These are phyloP conservation scores for Pseudogymnoascus sp. DNA, from an alignment of 2,329 filamentous ascomycete species.

Conservation along the genomic window DNA sequence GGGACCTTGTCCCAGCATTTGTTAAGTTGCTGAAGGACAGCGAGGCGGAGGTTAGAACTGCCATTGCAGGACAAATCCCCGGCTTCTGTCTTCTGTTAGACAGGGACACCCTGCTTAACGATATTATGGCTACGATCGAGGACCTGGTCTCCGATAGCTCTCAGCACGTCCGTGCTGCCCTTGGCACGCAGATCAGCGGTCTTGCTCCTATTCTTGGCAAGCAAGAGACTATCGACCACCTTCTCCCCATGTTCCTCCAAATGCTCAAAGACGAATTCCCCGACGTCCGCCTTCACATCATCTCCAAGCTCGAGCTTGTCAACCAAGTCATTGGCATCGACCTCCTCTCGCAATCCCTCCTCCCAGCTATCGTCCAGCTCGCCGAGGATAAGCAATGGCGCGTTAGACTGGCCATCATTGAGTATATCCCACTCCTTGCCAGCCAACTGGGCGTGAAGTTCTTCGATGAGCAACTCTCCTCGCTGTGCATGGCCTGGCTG, in stretches of 20 bases:
- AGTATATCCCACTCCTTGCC: constrained; percentile 94
- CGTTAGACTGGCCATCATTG: constrained; percentile 94
- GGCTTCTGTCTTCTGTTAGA: constrained; percentile 92
- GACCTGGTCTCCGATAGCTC: constrained; percentile 93
- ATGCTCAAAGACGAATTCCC: constrained; percentile 99
- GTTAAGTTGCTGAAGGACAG: constrained; percentile 97
- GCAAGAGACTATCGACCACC: constrained; percentile 93
- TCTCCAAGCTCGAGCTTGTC: constrained; percentile 97
- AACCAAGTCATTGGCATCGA: constrained; percentile 99
- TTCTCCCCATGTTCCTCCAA: constrained; percentile 96
- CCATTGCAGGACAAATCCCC: constrained; percentile 94
- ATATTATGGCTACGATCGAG: constrained; percentile 94
- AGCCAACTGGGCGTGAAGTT: constrained; percentile 95
- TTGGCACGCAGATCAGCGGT: constrained; percentile 95
- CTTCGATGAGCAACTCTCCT: constrained; percentile 95
- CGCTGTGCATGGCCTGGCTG: constrained; percentile 96
- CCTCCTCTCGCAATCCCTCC: constrained; percentile 87
- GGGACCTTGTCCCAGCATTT: constrained; percentile 92
- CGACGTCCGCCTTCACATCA: constrained; percentile 96
- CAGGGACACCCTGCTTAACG: constrained; percentile 77
- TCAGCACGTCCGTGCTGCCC: constrained; percentile 90
- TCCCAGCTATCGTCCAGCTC: constrained; percentile 93
- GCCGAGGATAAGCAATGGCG: constrained; percentile 99
- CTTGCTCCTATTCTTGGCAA: constrained; percentile 95
- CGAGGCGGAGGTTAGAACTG: constrained; percentile 93